These are phyloP conservation scores for Immersiella caudata DNA, from an alignment of 495 filamentous ascomycete genomes.

Conservation along the genomic window DNA sequence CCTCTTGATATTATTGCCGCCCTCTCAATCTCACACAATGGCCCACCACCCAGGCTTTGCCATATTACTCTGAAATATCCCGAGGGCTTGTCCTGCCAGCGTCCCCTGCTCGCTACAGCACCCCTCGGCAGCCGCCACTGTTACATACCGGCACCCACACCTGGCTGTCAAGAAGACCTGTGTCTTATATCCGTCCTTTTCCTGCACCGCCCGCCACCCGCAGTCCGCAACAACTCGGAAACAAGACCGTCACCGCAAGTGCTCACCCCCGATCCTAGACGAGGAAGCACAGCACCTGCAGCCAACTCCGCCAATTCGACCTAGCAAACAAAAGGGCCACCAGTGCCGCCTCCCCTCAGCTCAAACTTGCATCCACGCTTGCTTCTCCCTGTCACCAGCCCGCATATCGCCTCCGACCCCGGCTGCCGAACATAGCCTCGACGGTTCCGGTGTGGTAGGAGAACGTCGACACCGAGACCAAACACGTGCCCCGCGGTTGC, in stretches of 20 bases:
- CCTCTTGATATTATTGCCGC: conserved; percentile 32
- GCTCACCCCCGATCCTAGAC: conserved; percentile 3
- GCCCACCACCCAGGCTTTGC: conserved; percentile 41
- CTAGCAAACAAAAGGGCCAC: conserved; percentile 20
- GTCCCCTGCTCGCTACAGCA: conserved; percentile 18
- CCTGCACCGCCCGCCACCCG: conserved; percentile 17
- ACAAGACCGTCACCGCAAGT: conserved; percentile 8
- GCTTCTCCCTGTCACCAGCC: conserved; percentile 1
- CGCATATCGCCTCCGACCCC: conserved; percentile 4
- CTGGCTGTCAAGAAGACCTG: conserved; percentile 22
- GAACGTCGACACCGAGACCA: not conserved
- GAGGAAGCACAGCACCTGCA: conserved; percentile 15
- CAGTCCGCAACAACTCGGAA: not conserved
- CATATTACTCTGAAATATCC: conserved; percentile 41
- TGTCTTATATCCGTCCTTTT: conserved; percentile 28
- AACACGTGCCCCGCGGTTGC: conserved; percentile 24
- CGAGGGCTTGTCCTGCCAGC: conserved; percentile 30
- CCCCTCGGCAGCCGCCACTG: conserved; percentile 18
- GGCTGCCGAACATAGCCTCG: not conserved
- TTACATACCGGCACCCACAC: conserved; percentile 21
- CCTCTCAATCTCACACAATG: conserved; percentile 35
- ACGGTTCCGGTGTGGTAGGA: not conserved
- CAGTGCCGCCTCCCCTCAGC: not conserved
- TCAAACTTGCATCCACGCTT: conserved; percentile 10
- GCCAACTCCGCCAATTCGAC: conserved; percentile 13